Conservation (phyloP, 352 stramenopile genomes). For the Globisporangium heterothallicum region DNA sequence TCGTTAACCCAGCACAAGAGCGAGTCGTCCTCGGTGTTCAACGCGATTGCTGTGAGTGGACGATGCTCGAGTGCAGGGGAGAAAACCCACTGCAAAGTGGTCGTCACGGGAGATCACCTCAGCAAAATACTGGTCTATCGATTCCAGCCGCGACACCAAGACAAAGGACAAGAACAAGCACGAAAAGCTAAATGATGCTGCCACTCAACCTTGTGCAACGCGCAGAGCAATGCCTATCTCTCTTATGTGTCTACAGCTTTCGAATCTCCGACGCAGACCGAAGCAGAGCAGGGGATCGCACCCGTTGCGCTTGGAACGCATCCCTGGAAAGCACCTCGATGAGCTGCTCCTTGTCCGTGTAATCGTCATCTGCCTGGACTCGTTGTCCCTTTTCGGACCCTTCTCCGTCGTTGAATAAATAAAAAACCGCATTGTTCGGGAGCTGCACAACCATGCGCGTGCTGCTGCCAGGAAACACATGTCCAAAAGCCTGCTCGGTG, state of each 20-base stretch:
- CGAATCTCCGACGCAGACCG: not conserved
- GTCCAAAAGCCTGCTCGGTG: slow-evolving; percentile 20
- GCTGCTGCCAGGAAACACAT: slow-evolving; percentile 23
- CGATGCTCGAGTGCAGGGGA: not conserved
- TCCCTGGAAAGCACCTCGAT: slow-evolving; percentile 1
- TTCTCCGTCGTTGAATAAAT: slow-evolving; percentile 19
- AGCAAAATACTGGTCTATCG: slow-evolving; percentile 8
- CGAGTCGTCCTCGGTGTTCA: slow-evolving; percentile 18
- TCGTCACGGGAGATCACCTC: slow-evolving; percentile 3
- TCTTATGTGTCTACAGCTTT: not conserved
- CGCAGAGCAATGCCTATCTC: not conserved
- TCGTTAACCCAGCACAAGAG: slow-evolving; percentile 8
- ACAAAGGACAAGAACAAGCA: not conserved
- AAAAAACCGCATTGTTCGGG: slow-evolving; percentile 33
- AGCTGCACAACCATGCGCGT: slow-evolving; percentile 22
- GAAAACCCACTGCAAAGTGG: slow-evolving; percentile 4
- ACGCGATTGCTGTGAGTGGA: slow-evolving; percentile 15
- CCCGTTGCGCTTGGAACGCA: slow-evolving; percentile 5
- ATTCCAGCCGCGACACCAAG: slow-evolving; percentile 5
- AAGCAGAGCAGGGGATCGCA: slow-evolving; percentile 8
- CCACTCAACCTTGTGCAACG: not conserved
- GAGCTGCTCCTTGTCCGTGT: not conserved
- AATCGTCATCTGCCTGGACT: not conserved
- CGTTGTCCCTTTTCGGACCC: too few relatives aligned
- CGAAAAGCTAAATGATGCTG: not conserved